Conservation (phyloP, 176 grass and related monocot species). For the Oryza punctata region DNA sequence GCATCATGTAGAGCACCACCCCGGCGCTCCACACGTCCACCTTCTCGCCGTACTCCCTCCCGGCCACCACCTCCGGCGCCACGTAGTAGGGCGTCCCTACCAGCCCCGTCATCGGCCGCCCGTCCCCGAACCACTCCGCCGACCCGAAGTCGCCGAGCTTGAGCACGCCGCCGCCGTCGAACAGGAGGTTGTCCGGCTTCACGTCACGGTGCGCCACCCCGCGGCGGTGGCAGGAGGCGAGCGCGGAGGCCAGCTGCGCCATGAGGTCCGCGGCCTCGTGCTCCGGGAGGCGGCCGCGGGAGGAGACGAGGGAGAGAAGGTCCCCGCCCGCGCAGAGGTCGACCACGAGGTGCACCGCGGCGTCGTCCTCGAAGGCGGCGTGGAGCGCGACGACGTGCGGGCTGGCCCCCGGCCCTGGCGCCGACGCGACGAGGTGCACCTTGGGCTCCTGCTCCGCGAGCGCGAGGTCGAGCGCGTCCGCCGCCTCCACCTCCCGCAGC, state of each 20-base stretch:
- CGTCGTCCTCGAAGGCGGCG: slow-evolving; percentile 66
- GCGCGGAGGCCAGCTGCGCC: slow-evolving; percentile 44
- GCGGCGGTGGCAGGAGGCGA: slow-evolving; percentile 57
- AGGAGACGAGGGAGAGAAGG: slow-evolving; percentile 53
- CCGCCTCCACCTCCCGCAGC: slow-evolving; percentile 24
- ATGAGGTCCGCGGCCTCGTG: slow-evolving; percentile 55
- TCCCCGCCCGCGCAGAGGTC: slow-evolving; percentile 63
- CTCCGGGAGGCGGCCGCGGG: slow-evolving; percentile 55
- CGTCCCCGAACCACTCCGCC: slow-evolving; percentile 70
- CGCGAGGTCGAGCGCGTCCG: slow-evolving; percentile 64
- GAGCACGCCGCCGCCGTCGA: slow-evolving; percentile 52
- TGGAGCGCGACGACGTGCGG: slow-evolving; percentile 54
- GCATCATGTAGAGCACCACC: slow-evolving; percentile 76
- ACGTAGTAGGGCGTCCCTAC: slow-evolving; percentile 83
- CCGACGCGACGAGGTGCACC: slow-evolving; percentile 58
- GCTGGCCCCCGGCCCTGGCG: not conserved
- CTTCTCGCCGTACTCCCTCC: slow-evolving; percentile 65
- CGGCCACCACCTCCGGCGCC: slow-evolving; percentile 73
- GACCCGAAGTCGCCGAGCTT: slow-evolving; percentile 81
- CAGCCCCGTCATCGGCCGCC: slow-evolving; percentile 53
- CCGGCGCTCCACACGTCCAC: slow-evolving; percentile 94
- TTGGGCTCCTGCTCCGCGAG: slow-evolving; percentile 73
- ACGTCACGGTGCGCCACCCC: slow-evolving; percentile 87
- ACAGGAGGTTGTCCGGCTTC: slow-evolving; percentile 82
- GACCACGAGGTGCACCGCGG: slow-evolving; percentile 61